These are phyloP conservation scores for Heterococcus sp. DNA, from an alignment of 108 stramenopile species.

Conservation along the genomic window DNA sequence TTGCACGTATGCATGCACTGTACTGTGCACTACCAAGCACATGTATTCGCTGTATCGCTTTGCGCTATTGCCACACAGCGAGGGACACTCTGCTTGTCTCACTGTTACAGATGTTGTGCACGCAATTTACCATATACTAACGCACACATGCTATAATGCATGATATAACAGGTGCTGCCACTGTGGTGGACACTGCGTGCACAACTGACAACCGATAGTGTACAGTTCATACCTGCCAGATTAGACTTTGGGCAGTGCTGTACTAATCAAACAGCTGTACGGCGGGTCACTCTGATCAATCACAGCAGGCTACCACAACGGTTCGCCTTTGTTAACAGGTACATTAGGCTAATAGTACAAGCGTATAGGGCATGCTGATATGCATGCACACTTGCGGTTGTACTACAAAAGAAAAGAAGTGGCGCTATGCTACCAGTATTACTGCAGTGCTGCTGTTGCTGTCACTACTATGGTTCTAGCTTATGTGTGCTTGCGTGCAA, in stretches of 20 bases:
- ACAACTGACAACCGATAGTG: neutral
- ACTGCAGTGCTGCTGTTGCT: neutral
- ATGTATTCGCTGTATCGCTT: too few relatives aligned
- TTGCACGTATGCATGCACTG: too few relatives aligned
- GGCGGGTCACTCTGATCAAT: constrained; percentile 38
- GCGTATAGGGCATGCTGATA: too few relatives aligned
- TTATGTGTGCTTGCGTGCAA: neutral
- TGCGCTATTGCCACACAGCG: too few relatives aligned
- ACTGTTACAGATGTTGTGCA: too few relatives aligned
- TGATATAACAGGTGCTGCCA: neutral
- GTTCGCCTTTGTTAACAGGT: constrained; percentile 56
- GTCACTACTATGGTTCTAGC: neutral
- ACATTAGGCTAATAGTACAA: too few relatives aligned
- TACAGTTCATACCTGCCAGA: neutral
- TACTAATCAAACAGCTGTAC: constrained; percentile 23
- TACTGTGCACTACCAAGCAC: too few relatives aligned
- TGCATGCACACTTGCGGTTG: neutral
- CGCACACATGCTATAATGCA: too few relatives aligned
- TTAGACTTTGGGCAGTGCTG: constrained; percentile 55
- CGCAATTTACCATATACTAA: too few relatives aligned
- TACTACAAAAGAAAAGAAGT: neutral
- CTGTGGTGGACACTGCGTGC: neutral
- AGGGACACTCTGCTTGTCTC: too few relatives aligned
- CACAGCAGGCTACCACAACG: constrained; percentile 50
- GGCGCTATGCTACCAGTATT: neutral